phyloP scores from a whole-genome alignment of 768 basidiomycete genomes.

The Candolleomyces aberdarensis region DNA sequence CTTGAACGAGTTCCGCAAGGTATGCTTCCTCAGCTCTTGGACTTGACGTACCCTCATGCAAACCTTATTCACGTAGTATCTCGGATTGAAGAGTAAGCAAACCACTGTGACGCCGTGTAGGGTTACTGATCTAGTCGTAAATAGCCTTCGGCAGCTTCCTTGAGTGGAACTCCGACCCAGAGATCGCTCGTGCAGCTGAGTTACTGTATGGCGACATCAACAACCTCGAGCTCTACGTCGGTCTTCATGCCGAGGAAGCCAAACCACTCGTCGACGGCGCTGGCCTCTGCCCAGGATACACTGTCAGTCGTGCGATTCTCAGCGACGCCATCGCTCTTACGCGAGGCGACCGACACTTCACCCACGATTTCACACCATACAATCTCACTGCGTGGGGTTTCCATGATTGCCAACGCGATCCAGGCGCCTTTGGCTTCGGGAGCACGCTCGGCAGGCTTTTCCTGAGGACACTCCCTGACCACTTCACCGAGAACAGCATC shows the following conservation, averaged over 20 bases:
- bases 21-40: conserved; percentile 10
- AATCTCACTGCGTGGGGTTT: conserved; percentile 86
- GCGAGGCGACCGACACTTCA: conserved; percentile 81
- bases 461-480: conserved; percentile 67
- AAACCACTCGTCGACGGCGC: conserved; percentile 77
- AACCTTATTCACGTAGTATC: conserved; percentile 38
- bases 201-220: conserved; percentile 76
- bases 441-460: conserved; percentile 73
- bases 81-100: conserved; percentile 69
- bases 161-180: conserved; percentile 78
- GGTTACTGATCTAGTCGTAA: too few relatives aligned
- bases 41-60: background rate
- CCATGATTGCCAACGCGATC: conserved; percentile 75
- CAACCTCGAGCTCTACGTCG: conserved; percentile 76
- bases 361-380: conserved; percentile 75
- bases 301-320: conserved; percentile 81
- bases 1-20: conserved; percentile 77
- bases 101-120: too few relatives aligned
- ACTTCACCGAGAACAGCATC: conserved; percentile 65
- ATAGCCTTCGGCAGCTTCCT: conserved; percentile 65
- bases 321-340: conserved; percentile 85
- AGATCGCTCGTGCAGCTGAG: conserved; percentile 69
- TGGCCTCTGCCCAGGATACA: conserved; percentile 84
- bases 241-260: conserved; percentile 74
- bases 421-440: conserved; percentile 69